Conservation (phyloP, 306 rosid species). For the Benincasa hispida region DNA sequence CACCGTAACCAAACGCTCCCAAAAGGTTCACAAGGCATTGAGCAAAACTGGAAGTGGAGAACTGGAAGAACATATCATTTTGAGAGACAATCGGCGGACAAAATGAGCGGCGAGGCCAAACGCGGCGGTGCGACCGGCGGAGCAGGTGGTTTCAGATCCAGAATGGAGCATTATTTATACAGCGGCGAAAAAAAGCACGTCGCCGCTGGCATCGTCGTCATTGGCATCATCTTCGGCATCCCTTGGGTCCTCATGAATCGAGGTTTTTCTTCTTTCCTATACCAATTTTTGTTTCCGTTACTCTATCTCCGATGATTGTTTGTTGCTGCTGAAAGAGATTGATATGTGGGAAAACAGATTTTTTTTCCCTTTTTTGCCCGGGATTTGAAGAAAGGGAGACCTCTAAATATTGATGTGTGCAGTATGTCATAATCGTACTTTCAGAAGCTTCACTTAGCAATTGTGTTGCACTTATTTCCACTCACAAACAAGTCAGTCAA, state of each 20-base stretch:
- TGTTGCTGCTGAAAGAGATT: background rate
- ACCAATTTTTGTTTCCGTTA: background rate
- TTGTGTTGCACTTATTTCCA: too few relatives aligned
- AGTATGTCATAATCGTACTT: too few relatives aligned
- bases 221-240: slow-evolving; percentile 39
- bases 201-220: slow-evolving; percentile 50
- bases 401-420: background rate
- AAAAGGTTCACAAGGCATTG: background rate
- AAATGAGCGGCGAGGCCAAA: slow-evolving; percentile 51
- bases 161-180: slow-evolving; percentile 47
- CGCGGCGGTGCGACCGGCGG: slow-evolving; percentile 15
- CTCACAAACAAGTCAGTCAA: too few relatives aligned
- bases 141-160: slow-evolving; percentile 40
- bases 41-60: background rate
- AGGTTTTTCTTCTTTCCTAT: slow-evolving; percentile 29
- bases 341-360: background rate
- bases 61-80: background rate
- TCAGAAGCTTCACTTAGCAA: too few relatives aligned
- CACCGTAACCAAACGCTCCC: slow-evolving; percentile 6
- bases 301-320: background rate
- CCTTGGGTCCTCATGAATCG: slow-evolving; percentile 69
- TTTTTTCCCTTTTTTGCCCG: background rate
- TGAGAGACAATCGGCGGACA: background rate
- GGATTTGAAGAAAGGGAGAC: background rate
- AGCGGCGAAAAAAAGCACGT: slow-evolving; percentile 93